A percentile compares a stretch with the other conserved stretches of the same genome.
phyloP scores from a whole-genome alignment of 176 grass and related monocot species.

The Thalia dealbata region DNA sequence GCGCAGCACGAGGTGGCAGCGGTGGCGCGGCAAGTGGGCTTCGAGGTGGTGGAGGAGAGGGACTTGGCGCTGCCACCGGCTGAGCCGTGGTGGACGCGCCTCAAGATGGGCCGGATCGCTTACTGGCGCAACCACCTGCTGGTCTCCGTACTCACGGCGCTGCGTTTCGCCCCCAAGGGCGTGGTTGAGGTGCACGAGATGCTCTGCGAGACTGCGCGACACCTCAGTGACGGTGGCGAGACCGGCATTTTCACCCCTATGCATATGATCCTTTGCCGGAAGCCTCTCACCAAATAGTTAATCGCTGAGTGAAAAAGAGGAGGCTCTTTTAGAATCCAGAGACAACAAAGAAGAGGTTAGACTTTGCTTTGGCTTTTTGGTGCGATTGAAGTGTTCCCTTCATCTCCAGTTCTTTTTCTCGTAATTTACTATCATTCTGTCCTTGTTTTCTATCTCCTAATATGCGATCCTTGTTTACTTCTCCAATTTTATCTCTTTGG shows the following conservation, averaged over 20 bases:
- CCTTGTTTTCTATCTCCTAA: too few relatives aligned
- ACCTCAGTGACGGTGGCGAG: conserved; percentile 74
- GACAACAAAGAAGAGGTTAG: neutral
- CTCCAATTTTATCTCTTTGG: too few relatives aligned
- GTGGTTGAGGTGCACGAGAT: conserved; percentile 94
- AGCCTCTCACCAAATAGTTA: conserved; percentile 25
- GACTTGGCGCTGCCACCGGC: conserved; percentile 71
- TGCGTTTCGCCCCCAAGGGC: conserved; percentile 84
- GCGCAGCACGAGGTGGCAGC: conserved; percentile 63
- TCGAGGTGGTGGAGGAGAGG: conserved; percentile 72
- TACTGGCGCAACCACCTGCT: conserved; percentile 97
- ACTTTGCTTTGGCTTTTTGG: neutral
- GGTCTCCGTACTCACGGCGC: conserved; percentile 72
- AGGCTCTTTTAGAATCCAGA: neutral
- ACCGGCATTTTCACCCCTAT: conserved; percentile 92
- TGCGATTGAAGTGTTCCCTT: neutral
- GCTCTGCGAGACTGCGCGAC: conserved; percentile 85
- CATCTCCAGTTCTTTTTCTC: neutral
- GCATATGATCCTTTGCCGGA: conserved; percentile 99
- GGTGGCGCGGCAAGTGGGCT: conserved; percentile 47
- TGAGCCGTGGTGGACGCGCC: conserved; percentile 81
- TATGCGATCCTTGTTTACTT: too few relatives aligned
- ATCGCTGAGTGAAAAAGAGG: neutral
- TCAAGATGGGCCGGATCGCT: conserved; percentile 89
- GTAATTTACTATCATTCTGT: neutral